Evolutionary conservation across 2,329 filamentous ascomycete genomes (phyloP), one percentile per base, ranked within the genome.

Genomic region (Scytalidium sp.): DNA sequence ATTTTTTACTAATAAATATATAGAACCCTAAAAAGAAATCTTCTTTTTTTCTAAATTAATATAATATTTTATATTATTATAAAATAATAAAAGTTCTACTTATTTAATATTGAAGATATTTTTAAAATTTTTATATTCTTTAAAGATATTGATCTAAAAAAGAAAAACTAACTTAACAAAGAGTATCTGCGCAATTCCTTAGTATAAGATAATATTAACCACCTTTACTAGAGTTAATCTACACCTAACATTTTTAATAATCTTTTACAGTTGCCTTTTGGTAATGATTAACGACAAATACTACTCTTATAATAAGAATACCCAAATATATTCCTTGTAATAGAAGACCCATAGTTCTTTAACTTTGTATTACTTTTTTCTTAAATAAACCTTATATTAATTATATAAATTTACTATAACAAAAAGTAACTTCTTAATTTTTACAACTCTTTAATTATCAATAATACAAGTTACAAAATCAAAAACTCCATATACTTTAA

Each of bases 321-420:
- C 19, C 13, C 13, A 29, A 8, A 13, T 29, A 29, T 13, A 8
- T 29, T 29, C 25, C 13, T 29, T 29, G 25, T 8, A 29, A 8
- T 29, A 29, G 7, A 29, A 29, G 7, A 29, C 13, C 13, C 13
- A 7, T 29, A 13, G 25, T 13, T 29, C 13, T n/a, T n/a, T n/a
- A n/a, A n/a, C n/a, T n/a, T n/a, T n/a, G n/a, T n/a, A n/a, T n/a
- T n/a, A n/a, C 13, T 8, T 13, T 29, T 29, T 29, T 29, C 7
- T 29, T 29, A 29, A 29, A 7, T 13, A 29, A 29, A 29, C 13
- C 29, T 47, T 46, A 48, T 9, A 39, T 32, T 47, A n/a, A 27
- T 46, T 48, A 40, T 40, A 10, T 46, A 6, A n/a, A 50, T 47
- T 29, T 27, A 47, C 20, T 46, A 47, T 50, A 41, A 29, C n/a